Base-by-base conservation (phyloP, 2,329 filamentous ascomycete species). In the Cyanodermella asteris region DNA sequence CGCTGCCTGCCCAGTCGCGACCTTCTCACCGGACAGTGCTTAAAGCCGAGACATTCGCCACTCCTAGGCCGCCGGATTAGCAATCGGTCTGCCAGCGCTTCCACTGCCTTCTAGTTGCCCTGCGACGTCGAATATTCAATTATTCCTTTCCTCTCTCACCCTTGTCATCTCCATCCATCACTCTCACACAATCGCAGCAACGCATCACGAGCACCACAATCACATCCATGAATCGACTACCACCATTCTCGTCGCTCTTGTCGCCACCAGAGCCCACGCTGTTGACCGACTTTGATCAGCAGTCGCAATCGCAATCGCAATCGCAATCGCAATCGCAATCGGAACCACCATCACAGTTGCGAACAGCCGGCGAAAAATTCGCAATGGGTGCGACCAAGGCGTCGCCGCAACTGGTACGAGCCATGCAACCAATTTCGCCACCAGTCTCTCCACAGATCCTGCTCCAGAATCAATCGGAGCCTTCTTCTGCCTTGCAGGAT, bases 221-320 rank as follows among this genome's bases (percentile, higher is more conserved):
- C 23, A 17, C 32, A 37, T 45, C 32, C 26, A 55, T 53, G 50
- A 47, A 45, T 41, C 46, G 42, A 30, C 37, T 53, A 34, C 49
- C 49, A 16, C 43, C 47, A 24, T 44, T 54, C 20, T 47, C 50
- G 25, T 53, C 44, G 38, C 44, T 55, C 24, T 52, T 55, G 47
- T 55, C 51, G 33, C 50, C 51, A 20, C 51, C 51, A 29, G 50
- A 53, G 38, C 32, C 43, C n/a, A 64, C 52, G 23, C 57, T 59
- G 12, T 48, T 61, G 3, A 61, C 61, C 28, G 60, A 42, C 24
- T 54, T 53, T 36, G 38, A 12, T 11, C 20, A 23, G 10, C 13
- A 44, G 28, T 34, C 39, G 21, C 28, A 37, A 11, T 37, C 38
- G 23, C 39, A 41, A 17, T 38, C 43, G 13, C 40, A 38, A 29